Percentiles rank a stretch among this genome's conserved stretches.
Conservation (phyloP, 2,329 filamentous ascomycete genomes). For the Zymoseptoria ardabiliae region DNA sequence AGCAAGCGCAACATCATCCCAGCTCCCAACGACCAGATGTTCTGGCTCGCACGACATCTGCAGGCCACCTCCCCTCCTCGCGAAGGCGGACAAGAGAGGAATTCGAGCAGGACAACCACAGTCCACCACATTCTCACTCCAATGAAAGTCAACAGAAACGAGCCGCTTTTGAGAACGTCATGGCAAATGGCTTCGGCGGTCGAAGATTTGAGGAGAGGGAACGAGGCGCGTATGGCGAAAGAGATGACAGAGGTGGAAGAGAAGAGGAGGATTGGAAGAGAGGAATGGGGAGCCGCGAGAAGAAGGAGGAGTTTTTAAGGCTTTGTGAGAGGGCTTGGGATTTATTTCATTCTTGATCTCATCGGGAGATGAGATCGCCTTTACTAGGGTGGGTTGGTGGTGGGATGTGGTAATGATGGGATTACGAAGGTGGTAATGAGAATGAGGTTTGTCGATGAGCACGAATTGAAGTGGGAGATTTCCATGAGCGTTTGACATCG, state of each 20-base stretch:
- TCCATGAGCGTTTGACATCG: too few relatives aligned
- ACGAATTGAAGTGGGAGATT: too few relatives aligned
- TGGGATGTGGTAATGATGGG: neutral
- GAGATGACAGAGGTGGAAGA: constrained; percentile 25
- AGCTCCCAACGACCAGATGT: constrained; percentile 19
- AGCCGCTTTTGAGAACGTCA: constrained; percentile 23
- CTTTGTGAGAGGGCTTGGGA: constrained; percentile 92
- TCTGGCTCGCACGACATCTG: constrained; percentile 35
- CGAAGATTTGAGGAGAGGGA: constrained; percentile 81
- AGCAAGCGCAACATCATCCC: constrained; percentile 12
- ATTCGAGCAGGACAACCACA: constrained; percentile 82
- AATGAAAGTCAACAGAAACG: constrained; percentile 58
- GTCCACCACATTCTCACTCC: constrained; percentile 54
- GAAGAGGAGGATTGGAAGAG: constrained; percentile 51
- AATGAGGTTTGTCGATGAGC: neutral
- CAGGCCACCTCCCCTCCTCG: constrained; percentile 39
- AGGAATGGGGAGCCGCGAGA: constrained; percentile 74
- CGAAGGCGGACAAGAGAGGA: constrained; percentile 77
- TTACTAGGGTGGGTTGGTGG: too few relatives aligned
- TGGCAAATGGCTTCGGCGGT: constrained; percentile 45
- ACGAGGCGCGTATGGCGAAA: constrained; percentile 64
- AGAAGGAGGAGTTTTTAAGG: constrained; percentile 86
- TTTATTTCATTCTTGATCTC: constrained; percentile 69
- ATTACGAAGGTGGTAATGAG: neutral
- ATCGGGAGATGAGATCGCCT: neutral